phyloP scores from a whole-genome alignment of 164 flowering plant genomes.

The Nelumbo lutea region DNA sequence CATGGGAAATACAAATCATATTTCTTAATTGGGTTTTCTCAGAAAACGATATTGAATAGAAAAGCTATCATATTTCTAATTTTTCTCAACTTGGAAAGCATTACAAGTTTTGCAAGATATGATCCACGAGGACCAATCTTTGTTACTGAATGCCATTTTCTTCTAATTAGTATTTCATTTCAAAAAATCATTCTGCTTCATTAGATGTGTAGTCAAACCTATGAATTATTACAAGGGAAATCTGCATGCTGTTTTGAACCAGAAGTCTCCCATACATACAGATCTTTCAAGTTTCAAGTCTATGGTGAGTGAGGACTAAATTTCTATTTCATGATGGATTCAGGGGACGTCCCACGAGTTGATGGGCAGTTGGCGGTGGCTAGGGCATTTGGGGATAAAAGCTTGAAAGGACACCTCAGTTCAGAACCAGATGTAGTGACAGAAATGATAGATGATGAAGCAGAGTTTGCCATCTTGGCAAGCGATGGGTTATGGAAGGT shows the following conservation, averaged over 20 bases:
- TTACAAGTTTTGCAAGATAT: too few species aligned
- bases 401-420: constrained; percentile 78
- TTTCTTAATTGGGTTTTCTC: background rate
- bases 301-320: background rate
- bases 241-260: background rate
- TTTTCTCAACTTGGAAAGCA: too few species aligned
- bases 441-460: constrained; percentile 48
- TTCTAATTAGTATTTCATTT: too few species aligned
- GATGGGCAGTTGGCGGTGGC: constrained; percentile 92
- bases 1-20: background rate
- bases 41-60: too few species aligned
- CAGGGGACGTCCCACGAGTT: constrained; percentile 94
- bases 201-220: too few species aligned
- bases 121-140: too few species aligned
- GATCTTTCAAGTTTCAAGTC: too few species aligned
- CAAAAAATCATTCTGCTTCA: too few species aligned
- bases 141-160: too few species aligned
- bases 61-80: too few species aligned
- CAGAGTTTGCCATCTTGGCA: constrained; percentile 76
- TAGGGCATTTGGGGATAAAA: constrained; percentile 95
- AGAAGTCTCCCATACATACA: background rate
- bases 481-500: constrained; percentile 99
- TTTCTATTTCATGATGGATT: background rate
- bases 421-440: constrained; percentile 74
- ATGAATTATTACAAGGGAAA: too few species aligned